A percentile compares a stretch with the other conserved stretches of the same genome.
Conservation (phyloP, 2,329 filamentous ascomycete species). For the Hypoxylon rubiginosum region DNA sequence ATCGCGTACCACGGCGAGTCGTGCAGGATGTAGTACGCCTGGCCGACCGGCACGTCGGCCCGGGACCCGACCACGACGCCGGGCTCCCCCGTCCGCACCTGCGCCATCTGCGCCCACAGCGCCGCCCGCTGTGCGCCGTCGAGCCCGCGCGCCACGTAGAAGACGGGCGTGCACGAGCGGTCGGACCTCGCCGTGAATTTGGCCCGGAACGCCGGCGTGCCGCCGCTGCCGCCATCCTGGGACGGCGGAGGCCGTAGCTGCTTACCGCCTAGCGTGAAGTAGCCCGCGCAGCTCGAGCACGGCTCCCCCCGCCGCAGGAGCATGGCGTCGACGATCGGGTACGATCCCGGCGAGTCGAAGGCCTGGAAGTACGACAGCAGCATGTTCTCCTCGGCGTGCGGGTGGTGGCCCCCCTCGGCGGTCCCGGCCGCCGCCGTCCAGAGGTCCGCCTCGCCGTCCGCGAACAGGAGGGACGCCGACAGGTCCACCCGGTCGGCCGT, state of each 20-base stretch:
- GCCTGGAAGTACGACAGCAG: conserved; percentile 49
- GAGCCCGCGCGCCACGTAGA: conserved; percentile 47
- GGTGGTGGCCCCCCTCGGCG: conserved; percentile 27
- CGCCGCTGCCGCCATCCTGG: no score
- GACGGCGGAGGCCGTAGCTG: conserved; percentile 44
- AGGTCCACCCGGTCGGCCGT: conserved; percentile 44
- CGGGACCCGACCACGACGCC: conserved; percentile 35
- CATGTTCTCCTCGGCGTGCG: conserved; percentile 51
- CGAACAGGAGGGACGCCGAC: conserved; percentile 48
- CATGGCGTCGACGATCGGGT: conserved; percentile 51
- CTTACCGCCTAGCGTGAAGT: conserved; percentile 49
- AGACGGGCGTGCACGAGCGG: conserved; percentile 49
- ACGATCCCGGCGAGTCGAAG: conserved; percentile 51
- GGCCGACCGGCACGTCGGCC: conserved; percentile 41
- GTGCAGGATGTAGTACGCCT: conserved; percentile 49
- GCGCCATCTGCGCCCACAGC: conserved; percentile 47
- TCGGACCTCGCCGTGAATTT: conserved; percentile 51
- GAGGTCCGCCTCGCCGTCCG: conserved; percentile 48
- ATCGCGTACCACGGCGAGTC: conserved; percentile 50
- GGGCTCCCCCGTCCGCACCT: conserved; percentile 46
- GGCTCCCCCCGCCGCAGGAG: conserved; percentile 47
- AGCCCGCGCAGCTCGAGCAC: conserved; percentile 48
- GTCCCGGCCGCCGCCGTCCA: conserved; percentile 45
- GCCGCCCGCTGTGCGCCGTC: conserved; percentile 36
- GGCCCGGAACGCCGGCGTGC: conserved; percentile 45